Evolutionary conservation across 495 filamentous ascomycete genomes (phyloP), one percentile per base, ranked within the genome.

Genomic region (Jackrogersella multiformis): DNA sequence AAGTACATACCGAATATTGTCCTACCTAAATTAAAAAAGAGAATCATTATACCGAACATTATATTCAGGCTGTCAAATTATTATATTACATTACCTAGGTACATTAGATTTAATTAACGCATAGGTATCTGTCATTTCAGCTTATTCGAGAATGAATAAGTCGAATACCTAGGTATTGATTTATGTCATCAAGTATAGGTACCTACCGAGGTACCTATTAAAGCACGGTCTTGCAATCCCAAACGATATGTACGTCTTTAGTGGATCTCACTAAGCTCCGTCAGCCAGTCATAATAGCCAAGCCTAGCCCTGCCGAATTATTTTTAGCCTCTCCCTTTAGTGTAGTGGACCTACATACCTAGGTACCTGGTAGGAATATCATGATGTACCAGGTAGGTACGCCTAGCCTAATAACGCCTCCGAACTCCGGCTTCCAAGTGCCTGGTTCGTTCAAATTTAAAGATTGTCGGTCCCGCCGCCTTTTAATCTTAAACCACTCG

Each of bases 231-330:
- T 30, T 30, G 26, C 26, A 4, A 4, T 30, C 26, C 45, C 38
- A 41, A 53, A 16, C 20, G 18, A 35, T 36, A 53, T n/a, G n/a
- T n/a, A 23, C 24, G 32, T 57, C 34, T 42, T 34, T 21, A 48
- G 66, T 63, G 60, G 42, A 20, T 26, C 35, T 3, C 13, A 53
- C 54, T n/a, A 23, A 70, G 38, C 56, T 56, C 39, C 39, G 12
- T 8, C 28, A 30, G 38, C 67, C 67, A 65, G 64, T 61, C 18
- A 51, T 6, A 13, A 53, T n/a, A 2, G 23, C 23, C 44, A 53
- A 44, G 26, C 30, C 12, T 56, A 57, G 44, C 67, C 61, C 56
- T 70, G 52, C 42, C 13, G 38, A 34, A 46, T 65, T 70, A 70
- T 70, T 70, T 69, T 61, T 70, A 65, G 66, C n/a, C n/a, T n/a